Base-by-base conservation (phyloP, 1,139 yeast species). In the Lodderomyces oxycetoniae region DNA sequence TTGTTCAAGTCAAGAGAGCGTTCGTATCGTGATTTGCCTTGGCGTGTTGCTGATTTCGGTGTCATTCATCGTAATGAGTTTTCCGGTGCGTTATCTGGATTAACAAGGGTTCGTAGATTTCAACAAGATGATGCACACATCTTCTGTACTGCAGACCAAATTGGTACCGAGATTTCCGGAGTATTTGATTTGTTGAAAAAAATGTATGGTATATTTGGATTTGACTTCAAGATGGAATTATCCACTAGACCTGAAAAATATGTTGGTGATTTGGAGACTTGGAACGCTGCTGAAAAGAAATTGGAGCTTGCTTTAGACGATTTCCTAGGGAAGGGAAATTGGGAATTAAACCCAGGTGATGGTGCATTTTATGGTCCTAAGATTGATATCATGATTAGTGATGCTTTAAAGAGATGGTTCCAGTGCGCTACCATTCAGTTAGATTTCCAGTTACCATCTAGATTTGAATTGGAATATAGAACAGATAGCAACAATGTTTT, bases 301-400 rank as follows among this genome's bases (percentile, higher is more conserved):
- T 75, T 91, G 53, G 84, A 77, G 52, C 61, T 67, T 39, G 93
- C 95, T 28, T 71, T 88, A 51, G 74, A 83, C 58, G 68, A 69
- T 39, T 68, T 67, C 52, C 53, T 64, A 49, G 88, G 88, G 69
- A 79, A 85, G 44, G 88, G 86, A 44, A 70, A 77, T 39, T 91
- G 97, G 97, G 85, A 81, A 53, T 63, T 89, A 48, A 87, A 89
- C 63, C 89, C 87, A 40, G 96, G 95, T 53, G 97, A 91, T 58
- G 98, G 98, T 60, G 98, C 98, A 27, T 91, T 91, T 71, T 91
- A 91, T 61, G 98, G 98, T 41, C 98, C 98, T 51, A 91, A 91
- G 74, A 91, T 91, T 55, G 98, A 91, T 66, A 82, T 91, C 51
- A 78, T 82, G 77, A 80, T 91, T 53, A 78, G 88, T 45, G 98